Evolutionary conservation across 768 basidiomycete species (phyloP), one percentile per base, ranked within the genome.

Genomic region (Nevesoporus exiguus): DNA sequence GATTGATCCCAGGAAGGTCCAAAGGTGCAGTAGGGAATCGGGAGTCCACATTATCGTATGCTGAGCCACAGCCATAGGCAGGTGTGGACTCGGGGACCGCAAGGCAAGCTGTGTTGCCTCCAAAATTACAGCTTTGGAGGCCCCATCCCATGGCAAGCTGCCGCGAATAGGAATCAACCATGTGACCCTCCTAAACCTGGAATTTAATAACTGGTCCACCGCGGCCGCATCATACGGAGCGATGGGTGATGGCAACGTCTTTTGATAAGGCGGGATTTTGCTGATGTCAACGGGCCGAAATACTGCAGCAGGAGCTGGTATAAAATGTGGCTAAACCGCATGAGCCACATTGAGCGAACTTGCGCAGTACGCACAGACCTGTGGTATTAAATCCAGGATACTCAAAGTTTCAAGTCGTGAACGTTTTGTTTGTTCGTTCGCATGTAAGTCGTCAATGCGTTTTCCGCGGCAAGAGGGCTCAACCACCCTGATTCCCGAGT

Each of bases 91-190:
- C 25, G 61, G 50, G n/a, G 58, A 57, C 24, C 53, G 47, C 39
- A 50, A 58, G 40, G 56, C 29, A n/a, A 17, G 65, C 59, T 43
- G 55, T 34, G 61, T 55, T 5, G 55, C 55, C 39, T 73, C 71
- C 34, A 76, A 64, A n/a, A 82, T 49, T 14, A 70, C 65, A 9
- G 77, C 82, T 40, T 66, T 57, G 10, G 81, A 76, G 45, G 74
- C 74, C 29, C 65, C 67, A 11, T 68, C 66, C 79, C 80, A 85
- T 34, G 80, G 81, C 39, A 78, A 58, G 25, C 55, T 63, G 15
- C 84, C 84, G 13, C 82, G 77, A 6, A 85, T 64, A 37, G 84
- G 84, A 34, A 85, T 73, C 15, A 84, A 61, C 84, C 84, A 85
- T 8, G 79, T 77, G 45, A 68, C 70, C 46, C 82, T 78, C 46